These are phyloP conservation scores for Mycena chlorophos DNA, from an alignment of 768 basidiomycete genomes.

Conservation along the genomic window DNA sequence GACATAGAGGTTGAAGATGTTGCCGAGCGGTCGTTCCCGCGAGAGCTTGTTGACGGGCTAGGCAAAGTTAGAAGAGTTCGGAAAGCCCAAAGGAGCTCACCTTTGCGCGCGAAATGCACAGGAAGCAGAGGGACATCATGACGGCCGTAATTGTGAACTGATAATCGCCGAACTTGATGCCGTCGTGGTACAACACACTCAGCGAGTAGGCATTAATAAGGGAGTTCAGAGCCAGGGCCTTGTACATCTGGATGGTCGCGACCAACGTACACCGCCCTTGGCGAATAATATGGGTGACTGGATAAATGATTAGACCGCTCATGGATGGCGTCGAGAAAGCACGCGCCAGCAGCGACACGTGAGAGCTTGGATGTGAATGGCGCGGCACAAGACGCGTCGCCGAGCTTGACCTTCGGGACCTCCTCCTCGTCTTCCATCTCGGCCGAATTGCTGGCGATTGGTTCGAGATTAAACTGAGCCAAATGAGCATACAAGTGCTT, in stretches of 20 bases:
- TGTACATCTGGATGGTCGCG: slow-evolving; percentile 99
- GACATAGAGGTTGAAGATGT: slow-evolving; percentile 97
- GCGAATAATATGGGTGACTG: slow-evolving; percentile 95
- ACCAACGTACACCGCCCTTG: slow-evolving; percentile 99
- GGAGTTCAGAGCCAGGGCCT: slow-evolving; percentile 96
- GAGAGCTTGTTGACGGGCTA: slow-evolving; percentile 97
- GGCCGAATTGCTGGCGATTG: slow-evolving; percentile 82
- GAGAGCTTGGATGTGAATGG: slow-evolving; percentile 98
- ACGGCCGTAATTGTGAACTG: slow-evolving; percentile 96
- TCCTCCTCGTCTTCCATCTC: slow-evolving; percentile 95
- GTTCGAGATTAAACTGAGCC: slow-evolving; percentile 69
- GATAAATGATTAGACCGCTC: neutral
- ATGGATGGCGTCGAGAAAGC: slow-evolving; percentile 2
- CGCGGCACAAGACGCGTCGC: slow-evolving; percentile 98
- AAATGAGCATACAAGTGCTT: slow-evolving; percentile 5
- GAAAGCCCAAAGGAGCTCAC: slow-evolving; percentile 37
- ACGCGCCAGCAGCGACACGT: slow-evolving; percentile 93
- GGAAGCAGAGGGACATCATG: slow-evolving; percentile 97
- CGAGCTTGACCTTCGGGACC: slow-evolving; percentile 96
- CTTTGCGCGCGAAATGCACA: slow-evolving; percentile 97
- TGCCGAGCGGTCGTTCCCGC: slow-evolving; percentile 87
- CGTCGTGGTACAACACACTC: slow-evolving; percentile 95
- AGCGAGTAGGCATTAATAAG: slow-evolving; percentile 98
- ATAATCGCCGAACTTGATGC: slow-evolving; percentile 99
- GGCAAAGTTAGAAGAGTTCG: neutral